A percentile compares a stretch with the other conserved stretches of the same genome.
phyloP scores from a whole-genome alignment of 2,329 filamentous ascomycete genomes.

The Diaporthe vexans region DNA sequence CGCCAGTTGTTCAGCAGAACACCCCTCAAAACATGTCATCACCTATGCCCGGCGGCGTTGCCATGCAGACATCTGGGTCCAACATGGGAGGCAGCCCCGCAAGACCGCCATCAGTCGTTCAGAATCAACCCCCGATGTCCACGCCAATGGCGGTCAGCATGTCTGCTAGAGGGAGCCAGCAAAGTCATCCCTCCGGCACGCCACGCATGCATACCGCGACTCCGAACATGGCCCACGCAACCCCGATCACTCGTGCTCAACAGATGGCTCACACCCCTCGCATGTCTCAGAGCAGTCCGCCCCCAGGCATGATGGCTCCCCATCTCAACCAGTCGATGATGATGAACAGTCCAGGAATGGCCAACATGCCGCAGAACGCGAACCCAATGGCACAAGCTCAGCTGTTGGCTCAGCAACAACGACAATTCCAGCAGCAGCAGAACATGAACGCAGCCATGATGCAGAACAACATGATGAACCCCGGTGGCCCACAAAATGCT shows the following conservation, averaged over 20 bases:
- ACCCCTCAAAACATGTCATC: conserved; percentile 77
- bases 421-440: conserved; percentile 60
- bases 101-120: conserved; percentile 75
- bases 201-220: conserved; percentile 73
- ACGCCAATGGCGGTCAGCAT: conserved; percentile 74
- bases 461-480: conserved; percentile 57
- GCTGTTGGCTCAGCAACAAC: conserved; percentile 60
- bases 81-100: conserved; percentile 78
- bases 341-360: conserved; percentile 63
- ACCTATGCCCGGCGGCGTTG: conserved; percentile 72
- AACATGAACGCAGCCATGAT: conserved; percentile 51
- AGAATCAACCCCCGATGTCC: conserved; percentile 69
- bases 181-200: conserved; percentile 75
- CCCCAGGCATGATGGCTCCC: conserved; percentile 71
- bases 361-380: conserved; percentile 56
- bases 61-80: conserved; percentile 76
- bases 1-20: conserved; percentile 75
- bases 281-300: conserved; percentile 74
- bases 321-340: conserved; percentile 68
- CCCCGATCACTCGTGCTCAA: conserved; percentile 67
- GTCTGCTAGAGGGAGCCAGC: conserved; percentile 75
- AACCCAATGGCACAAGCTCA: conserved; percentile 55
- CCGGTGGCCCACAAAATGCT: conserved; percentile 53
- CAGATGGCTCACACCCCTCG: conserved; percentile 69
- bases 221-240: conserved; percentile 71